Evolutionary conservation across 2,329 filamentous ascomycete genomes (phyloP).

Genomic region (Penicillium sp.): DNA sequence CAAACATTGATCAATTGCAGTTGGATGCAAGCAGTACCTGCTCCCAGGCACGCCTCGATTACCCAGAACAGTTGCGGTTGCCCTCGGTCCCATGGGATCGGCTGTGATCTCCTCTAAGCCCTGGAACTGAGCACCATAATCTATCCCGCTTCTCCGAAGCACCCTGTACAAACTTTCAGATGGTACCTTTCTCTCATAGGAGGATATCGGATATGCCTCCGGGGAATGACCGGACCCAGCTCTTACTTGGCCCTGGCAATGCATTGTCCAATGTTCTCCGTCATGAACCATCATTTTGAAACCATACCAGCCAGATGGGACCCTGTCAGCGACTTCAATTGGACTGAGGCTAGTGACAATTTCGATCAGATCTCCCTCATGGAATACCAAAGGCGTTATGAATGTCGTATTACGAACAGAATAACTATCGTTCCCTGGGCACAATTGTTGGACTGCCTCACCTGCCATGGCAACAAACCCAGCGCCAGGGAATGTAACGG

Average conservation of each 20-base stretch:
- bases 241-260: slow-evolving; percentile 10
- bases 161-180: background rate
- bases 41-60: slow-evolving; percentile 2
- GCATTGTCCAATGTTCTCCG: background rate
- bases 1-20: slow-evolving; percentile 15
- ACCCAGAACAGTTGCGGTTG: background rate
- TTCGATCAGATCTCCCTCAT: slow-evolving; percentile 1
- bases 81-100: background rate
- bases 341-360: background rate
- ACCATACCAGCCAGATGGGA: background rate
- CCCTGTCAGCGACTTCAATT: slow-evolving; percentile 1
- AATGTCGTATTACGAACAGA: slow-evolving; percentile 14
- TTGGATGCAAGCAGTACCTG: slow-evolving; percentile 10
- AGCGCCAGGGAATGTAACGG: slow-evolving; percentile 27
- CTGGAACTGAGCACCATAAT: slow-evolving; percentile 6
- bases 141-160: background rate
- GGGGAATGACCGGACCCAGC: background rate
- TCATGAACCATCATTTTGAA: slow-evolving; percentile 3
- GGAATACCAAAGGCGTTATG: slow-evolving; percentile 11
- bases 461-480: slow-evolving; percentile 28
- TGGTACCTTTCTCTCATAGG: background rate
- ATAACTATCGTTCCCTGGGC: slow-evolving; percentile 6
- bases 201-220: background rate
- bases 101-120: slow-evolving; percentile 1
- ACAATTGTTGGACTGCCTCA: slow-evolving; percentile 22